phyloP scores from a whole-genome alignment of 805 yeast species.

The Yamadazyma endophytica region DNA sequence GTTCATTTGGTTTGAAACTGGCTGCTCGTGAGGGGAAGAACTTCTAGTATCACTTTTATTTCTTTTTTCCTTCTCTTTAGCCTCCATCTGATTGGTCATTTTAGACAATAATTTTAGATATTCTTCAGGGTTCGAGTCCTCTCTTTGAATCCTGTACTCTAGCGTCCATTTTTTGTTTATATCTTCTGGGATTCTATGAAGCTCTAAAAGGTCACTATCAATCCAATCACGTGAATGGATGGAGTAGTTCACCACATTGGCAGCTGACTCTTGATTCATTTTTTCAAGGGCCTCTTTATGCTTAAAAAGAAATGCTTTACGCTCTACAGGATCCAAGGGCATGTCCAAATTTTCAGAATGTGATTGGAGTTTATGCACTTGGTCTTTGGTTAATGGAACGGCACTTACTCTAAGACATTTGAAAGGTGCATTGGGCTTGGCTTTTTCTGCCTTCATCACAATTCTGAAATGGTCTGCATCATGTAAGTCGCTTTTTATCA shows the following conservation, averaged over 20 bases:
- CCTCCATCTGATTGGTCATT: background rate
- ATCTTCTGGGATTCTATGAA: constrained; percentile 14
- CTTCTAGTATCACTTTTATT: too few species aligned
- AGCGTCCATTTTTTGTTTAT: constrained; percentile 18
- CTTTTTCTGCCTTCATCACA: constrained; percentile 8
- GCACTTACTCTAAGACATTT: constrained; percentile 22
- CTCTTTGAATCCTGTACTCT: constrained; percentile 15
- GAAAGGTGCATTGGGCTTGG: constrained; percentile 2
- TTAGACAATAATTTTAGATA: constrained; percentile 6
- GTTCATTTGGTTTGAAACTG: too few species aligned
- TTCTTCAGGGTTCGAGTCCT: constrained; percentile 8
- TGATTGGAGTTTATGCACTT: constrained; percentile 15
- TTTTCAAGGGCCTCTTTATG: constrained; percentile 4
- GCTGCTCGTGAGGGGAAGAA: too few species aligned
- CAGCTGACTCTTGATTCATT: constrained; percentile 2
- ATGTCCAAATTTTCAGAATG: background rate
- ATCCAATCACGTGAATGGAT: constrained; percentile 3
- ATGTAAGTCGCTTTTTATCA: constrained; percentile 22
- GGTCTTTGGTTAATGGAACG: constrained; percentile 20
- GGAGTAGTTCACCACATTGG: constrained; percentile 4
- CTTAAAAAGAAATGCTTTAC: background rate
- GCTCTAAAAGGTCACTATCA: constrained; percentile 2
- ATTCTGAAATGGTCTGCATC: constrained; percentile 6
- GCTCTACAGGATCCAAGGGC: background rate
- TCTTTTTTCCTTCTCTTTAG: too few species aligned